These are phyloP conservation scores for Iodosphaeria phyllophila DNA, from an alignment of 2,329 filamentous ascomycete genomes.

Conservation along the genomic window DNA sequence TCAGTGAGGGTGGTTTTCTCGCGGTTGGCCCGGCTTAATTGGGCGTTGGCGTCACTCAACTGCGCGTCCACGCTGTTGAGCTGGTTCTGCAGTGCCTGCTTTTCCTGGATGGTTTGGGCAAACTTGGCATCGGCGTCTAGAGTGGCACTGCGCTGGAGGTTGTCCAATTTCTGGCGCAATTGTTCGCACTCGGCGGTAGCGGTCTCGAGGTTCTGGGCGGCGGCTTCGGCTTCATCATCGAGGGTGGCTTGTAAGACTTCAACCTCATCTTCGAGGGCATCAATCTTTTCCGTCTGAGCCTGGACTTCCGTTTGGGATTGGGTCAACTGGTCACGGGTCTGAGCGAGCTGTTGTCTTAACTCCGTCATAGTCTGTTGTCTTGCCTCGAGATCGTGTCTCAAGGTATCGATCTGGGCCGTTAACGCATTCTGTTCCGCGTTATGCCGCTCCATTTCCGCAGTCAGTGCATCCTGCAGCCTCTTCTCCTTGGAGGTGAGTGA, in stretches of 20 bases:
- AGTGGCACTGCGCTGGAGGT: too few relatives aligned
- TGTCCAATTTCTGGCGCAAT: conserved; percentile 16
- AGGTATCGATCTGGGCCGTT: conserved; percentile 52
- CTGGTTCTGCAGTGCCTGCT: background rate
- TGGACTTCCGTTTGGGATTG: conserved; percentile 45
- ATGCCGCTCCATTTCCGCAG: conserved; percentile 55
- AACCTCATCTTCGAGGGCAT: conserved; percentile 57
- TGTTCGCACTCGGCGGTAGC: conserved; percentile 24
- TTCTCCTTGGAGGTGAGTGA: conserved; percentile 48
- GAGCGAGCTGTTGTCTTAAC: conserved; percentile 45
- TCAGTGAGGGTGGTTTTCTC: conserved; percentile 48
- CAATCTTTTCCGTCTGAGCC: conserved; percentile 42
- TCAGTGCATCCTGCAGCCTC: conserved; percentile 46
- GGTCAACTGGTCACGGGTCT: conserved; percentile 51
- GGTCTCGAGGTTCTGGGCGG: conserved; percentile 25
- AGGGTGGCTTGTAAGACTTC: conserved; percentile 49
- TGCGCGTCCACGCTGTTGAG: conserved; percentile 25
- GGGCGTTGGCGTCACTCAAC: conserved; percentile 36
- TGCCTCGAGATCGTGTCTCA: conserved; percentile 51
- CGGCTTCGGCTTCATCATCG: conserved; percentile 45
- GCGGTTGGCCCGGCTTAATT: conserved; percentile 33
- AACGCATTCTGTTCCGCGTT: conserved; percentile 52
- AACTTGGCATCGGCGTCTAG: conserved; percentile 4
- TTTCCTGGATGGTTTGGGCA: conserved; percentile 1
- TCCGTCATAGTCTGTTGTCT: conserved; percentile 48